Evolutionary conservation across 768 basidiomycete genomes (phyloP).

Genomic region (Terana coerulea): DNA sequence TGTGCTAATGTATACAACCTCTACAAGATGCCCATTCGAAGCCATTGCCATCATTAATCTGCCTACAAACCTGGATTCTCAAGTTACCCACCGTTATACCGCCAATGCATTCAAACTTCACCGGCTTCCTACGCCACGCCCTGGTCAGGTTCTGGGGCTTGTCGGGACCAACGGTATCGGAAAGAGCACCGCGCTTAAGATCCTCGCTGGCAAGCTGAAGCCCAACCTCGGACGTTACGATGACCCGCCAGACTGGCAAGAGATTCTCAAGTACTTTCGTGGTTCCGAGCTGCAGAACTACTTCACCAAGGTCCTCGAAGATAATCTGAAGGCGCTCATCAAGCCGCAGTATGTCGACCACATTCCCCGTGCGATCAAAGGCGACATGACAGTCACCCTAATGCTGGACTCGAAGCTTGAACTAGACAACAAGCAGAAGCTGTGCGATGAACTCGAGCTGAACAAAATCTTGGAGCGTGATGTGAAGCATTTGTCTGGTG

Average conservation of each 20-base stretch:
- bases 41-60: constrained; percentile 99
- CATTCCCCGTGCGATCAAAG: constrained; percentile 95
- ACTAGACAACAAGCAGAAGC: constrained; percentile 80
- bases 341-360: constrained; percentile 99
- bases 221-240: constrained; percentile 98
- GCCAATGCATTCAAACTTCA: constrained; percentile 99
- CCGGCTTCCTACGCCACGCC: constrained; percentile 93
- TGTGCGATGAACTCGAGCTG: constrained; percentile 85
- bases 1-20: not conserved
- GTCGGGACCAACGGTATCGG: constrained; percentile 99
- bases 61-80: constrained; percentile 91
- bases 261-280: constrained; percentile 97
- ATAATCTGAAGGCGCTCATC: constrained; percentile 97
- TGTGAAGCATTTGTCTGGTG: constrained; percentile 84
- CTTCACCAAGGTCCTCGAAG: constrained; percentile 98
- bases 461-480: constrained; percentile 85
- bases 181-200: constrained; percentile 96
- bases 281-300: constrained; percentile 99
- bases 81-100: constrained; percentile 97
- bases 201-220: constrained; percentile 95
- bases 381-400: constrained; percentile 73
- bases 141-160: constrained; percentile 97
- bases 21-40: constrained; percentile 91
- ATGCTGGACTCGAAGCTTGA: constrained; percentile 95
- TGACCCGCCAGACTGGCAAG: constrained; percentile 98